These are phyloP conservation scores for Cordyceps cicadae DNA, from an alignment of 2,329 filamentous ascomycete genomes.

Conservation along the genomic window DNA sequence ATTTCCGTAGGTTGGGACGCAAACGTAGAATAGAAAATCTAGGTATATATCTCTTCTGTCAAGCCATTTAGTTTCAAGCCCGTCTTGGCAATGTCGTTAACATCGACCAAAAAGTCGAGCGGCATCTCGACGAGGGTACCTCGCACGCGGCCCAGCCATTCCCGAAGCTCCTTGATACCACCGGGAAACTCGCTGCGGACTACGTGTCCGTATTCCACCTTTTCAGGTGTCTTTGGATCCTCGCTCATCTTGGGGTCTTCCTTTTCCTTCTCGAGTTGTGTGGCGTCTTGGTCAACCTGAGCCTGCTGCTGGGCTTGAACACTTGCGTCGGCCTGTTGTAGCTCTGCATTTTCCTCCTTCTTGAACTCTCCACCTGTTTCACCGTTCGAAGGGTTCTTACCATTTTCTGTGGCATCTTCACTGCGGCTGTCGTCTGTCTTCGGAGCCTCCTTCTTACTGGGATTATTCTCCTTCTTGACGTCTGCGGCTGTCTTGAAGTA, in stretches of 20 bases:
- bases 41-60: conserved; percentile 66
- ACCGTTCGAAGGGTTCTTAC: neutral
- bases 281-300: conserved; percentile 46
- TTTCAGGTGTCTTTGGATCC: conserved; percentile 34
- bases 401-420: neutral
- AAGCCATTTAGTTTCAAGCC: conserved; percentile 64
- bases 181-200: conserved; percentile 69
- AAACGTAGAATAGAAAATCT: neutral
- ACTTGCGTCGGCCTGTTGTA: conserved; percentile 12
- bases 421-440: neutral
- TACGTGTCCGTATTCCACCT: conserved; percentile 80
- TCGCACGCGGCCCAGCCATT: conserved; percentile 55
- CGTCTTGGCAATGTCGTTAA: conserved; percentile 76
- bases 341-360: neutral
- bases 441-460: neutral
- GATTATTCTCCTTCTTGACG: conserved; percentile 29
- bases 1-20: neutral
- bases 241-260: conserved; percentile 34
- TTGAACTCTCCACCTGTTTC: neutral
- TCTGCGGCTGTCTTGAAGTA: conserved; percentile 54
- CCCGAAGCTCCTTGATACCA: conserved; percentile 66
- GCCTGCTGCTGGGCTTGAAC: conserved; percentile 39
- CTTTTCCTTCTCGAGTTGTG: neutral
- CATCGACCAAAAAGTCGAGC: conserved; percentile 72
- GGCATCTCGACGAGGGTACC: conserved; percentile 85